Evolutionary conservation across 1,284 basidiomycete species (phyloP).

Genomic region (Rhodotorula sp.): DNA sequence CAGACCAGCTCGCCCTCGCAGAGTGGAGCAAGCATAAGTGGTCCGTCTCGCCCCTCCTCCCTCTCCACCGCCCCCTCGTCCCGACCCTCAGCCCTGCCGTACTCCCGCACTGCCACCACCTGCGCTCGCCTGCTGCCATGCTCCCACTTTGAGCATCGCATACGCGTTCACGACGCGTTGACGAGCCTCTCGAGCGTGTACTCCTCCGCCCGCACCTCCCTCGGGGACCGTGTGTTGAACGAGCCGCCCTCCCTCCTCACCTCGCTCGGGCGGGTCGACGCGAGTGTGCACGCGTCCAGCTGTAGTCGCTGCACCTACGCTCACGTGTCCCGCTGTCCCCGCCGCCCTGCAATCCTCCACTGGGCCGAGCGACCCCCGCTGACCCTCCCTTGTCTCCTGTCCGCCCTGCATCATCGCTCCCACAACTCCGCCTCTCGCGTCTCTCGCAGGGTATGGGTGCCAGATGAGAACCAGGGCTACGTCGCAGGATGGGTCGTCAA

Average conservation of each 20-base stretch:
- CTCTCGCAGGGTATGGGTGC: conserved; percentile 72
- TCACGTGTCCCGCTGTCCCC: too few relatives aligned
- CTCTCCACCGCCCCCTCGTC: background rate
- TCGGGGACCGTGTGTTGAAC: conserved; percentile 8
- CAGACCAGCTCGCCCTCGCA: conserved; percentile 27
- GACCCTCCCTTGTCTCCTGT: background rate
- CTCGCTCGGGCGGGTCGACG: background rate
- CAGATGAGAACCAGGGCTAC: conserved; percentile 84
- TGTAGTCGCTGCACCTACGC: too few relatives aligned
- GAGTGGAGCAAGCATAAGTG: conserved; percentile 38
- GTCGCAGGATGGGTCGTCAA: conserved; percentile 84
- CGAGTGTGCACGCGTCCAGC: too few relatives aligned
- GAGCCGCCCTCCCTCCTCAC: background rate
- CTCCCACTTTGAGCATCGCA: too few relatives aligned
- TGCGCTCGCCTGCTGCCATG: too few relatives aligned
- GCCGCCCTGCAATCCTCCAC: too few relatives aligned
- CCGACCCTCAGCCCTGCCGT: background rate
- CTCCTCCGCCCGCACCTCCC: background rate
- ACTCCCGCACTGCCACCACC: background rate
- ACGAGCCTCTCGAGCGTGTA: background rate
- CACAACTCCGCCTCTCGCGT: background rate
- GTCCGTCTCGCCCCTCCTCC: conserved; percentile 9
- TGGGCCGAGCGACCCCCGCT: background rate
- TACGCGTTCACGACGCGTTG: background rate
- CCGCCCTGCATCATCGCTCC: background rate